These are phyloP conservation scores for Pochonia chlamydosporia DNA, from an alignment of 2,329 filamentous ascomycete genomes.

Conservation along the genomic window DNA sequence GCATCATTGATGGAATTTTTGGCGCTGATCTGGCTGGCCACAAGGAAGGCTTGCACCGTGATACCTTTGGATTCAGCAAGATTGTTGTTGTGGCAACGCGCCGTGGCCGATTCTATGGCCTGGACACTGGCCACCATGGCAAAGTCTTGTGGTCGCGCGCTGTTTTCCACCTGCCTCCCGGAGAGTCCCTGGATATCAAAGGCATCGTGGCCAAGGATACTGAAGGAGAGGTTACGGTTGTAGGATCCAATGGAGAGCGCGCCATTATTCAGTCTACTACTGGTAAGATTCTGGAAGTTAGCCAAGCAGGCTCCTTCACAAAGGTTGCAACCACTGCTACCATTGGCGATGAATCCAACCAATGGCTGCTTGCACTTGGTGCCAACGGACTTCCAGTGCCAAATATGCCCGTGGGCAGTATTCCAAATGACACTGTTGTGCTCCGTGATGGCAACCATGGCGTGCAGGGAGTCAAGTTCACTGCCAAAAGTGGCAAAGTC, in stretches of 20 bases:
- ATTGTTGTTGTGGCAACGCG: slow-evolving; percentile 74
- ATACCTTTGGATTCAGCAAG: slow-evolving; percentile 86
- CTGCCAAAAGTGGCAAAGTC: slow-evolving; percentile 33
- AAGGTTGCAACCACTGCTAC: slow-evolving; percentile 36
- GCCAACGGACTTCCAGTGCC: slow-evolving; percentile 39
- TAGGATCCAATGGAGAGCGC: slow-evolving; percentile 56
- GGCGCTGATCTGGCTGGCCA: slow-evolving; percentile 45
- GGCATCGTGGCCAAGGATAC: slow-evolving; percentile 58
- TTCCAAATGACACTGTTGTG: slow-evolving; percentile 49
- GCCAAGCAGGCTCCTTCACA: slow-evolving; percentile 2
- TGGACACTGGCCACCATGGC: slow-evolving; percentile 72
- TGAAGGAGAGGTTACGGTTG: slow-evolving; percentile 50
- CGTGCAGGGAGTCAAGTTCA: slow-evolving; percentile 51
- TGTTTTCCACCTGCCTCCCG: slow-evolving; percentile 50
- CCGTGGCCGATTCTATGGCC: slow-evolving; percentile 70
- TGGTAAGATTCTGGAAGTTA: slow-evolving; percentile 35
- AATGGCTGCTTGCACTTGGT: slow-evolving; percentile 49
- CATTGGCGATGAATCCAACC: slow-evolving; percentile 46
- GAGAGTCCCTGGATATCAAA: slow-evolving; percentile 59
- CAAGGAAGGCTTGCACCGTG: slow-evolving; percentile 48
- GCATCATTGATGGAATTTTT: slow-evolving; percentile 60
- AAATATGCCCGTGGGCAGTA: slow-evolving; percentile 37
- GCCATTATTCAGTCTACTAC: slow-evolving; percentile 49
- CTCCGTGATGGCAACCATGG: slow-evolving; percentile 42
- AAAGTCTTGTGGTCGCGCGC: slow-evolving; percentile 70